A percentile compares a stretch with the other conserved stretches of the same genome.
phyloP scores from a whole-genome alignment of 192 early-diverging fungal species.

The Spizellomyces punctatus region DNA sequence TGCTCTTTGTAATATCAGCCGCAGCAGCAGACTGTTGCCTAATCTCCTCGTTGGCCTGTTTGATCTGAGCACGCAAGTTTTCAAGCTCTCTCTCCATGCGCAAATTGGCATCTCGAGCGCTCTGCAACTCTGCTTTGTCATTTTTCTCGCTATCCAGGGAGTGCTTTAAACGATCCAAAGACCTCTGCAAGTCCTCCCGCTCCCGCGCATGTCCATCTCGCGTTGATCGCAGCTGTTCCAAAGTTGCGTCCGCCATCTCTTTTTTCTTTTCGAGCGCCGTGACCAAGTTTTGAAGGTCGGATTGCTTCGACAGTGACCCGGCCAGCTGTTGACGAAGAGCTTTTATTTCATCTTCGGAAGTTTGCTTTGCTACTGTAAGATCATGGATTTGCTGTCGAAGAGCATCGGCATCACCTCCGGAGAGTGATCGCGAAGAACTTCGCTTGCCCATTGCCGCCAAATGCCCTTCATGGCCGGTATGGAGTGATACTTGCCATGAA shows the following conservation, averaged over 20 bases:
- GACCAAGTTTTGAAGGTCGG: constrained; percentile 28
- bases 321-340: background rate
- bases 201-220: constrained; percentile 28
- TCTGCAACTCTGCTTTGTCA: constrained; percentile 20
- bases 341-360: constrained; percentile 25
- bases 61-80: constrained; percentile 20
- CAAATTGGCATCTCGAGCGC: background rate
- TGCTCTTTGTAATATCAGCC: constrained; percentile 1
- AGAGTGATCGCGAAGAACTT: constrained; percentile 2
- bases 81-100: constrained; percentile 29
- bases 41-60: constrained; percentile 12
- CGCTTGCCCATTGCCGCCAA: background rate
- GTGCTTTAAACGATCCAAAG: constrained; percentile 28
- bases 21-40: background rate
- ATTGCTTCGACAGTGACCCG: background rate
- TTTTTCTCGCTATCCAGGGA: constrained; percentile 12
- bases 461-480: background rate
- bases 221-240: background rate
- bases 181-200: constrained; percentile 20
- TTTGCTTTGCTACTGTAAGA: constrained; percentile 8
- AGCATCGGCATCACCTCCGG: constrained; percentile 2
- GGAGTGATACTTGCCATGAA: constrained; percentile 18
- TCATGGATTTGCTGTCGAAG: constrained; percentile 9
- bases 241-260: constrained; percentile 18
- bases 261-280: constrained; percentile 21